These are phyloP conservation scores for Diophrys sp. DNA, from an alignment of 73 alveolate genomes.

Conservation along the genomic window DNA sequence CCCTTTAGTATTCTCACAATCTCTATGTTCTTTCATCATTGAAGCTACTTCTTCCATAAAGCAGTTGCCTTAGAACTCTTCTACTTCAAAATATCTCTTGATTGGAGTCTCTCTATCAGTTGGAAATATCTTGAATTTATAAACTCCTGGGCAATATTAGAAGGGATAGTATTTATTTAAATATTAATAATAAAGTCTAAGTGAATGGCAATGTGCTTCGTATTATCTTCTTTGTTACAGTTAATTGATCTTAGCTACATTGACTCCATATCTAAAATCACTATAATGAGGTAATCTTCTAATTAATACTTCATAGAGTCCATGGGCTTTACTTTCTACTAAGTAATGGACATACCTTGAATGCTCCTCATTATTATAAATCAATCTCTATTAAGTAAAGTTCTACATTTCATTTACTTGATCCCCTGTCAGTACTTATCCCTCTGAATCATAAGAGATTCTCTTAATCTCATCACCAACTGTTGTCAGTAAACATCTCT, in stretches of 20 bases:
- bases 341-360: slow-evolving; percentile 12
- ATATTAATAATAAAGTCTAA: slow-evolving; percentile 29
- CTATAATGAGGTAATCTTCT: slow-evolving; percentile 39
- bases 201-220: slow-evolving; percentile 14
- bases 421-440: slow-evolving; percentile 17
- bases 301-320: slow-evolving; percentile 36
- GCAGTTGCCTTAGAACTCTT: slow-evolving; percentile 44
- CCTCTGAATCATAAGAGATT: slow-evolving; percentile 24
- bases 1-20: background rate
- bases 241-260: background rate
- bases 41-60: slow-evolving; percentile 34
- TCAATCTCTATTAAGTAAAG: slow-evolving; percentile 12
- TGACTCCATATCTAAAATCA: background rate
- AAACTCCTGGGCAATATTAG: slow-evolving; percentile 32
- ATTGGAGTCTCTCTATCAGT: background rate
- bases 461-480: slow-evolving; percentile 33
- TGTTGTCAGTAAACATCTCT: slow-evolving; percentile 10
- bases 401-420: too few relatives aligned
- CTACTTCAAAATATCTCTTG: slow-evolving; percentile 35
- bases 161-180: slow-evolving; percentile 13
- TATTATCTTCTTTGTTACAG: background rate
- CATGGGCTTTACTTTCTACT: slow-evolving; percentile 32
- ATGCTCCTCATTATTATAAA: slow-evolving; percentile 15
- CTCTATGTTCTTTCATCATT: slow-evolving; percentile 23
- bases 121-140: slow-evolving; percentile 32